Evolutionary conservation across 805 yeast species (phyloP).

Genomic region (Metschnikowia hibisci): DNA sequence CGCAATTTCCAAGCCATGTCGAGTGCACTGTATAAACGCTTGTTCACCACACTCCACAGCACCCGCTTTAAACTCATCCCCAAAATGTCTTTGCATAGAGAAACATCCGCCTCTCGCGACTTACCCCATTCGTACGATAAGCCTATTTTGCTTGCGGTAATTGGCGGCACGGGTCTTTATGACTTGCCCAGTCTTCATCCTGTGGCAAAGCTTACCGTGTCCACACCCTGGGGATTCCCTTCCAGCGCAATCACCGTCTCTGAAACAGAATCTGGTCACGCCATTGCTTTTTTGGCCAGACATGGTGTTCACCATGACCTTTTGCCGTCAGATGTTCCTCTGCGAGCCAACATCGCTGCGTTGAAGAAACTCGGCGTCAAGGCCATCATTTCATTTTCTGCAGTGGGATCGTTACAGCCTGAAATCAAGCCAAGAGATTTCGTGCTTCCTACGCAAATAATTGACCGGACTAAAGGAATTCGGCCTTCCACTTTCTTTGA

Average conservation of each 20-base stretch:
- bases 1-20: conserved; percentile 1
- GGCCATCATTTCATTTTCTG: conserved; percentile 87
- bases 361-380: conserved; percentile 82
- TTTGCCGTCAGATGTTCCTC: conserved; percentile 89
- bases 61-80: conserved; percentile 1
- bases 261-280: conserved; percentile 69
- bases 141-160: conserved; percentile 78
- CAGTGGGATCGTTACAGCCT: conserved; percentile 91
- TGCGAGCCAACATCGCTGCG: conserved; percentile 93
- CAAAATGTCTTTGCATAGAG: conserved; percentile 37
- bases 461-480: conserved; percentile 95
- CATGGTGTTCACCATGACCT: conserved; percentile 90
- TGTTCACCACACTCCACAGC: background rate
- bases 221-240: conserved; percentile 98
- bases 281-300: conserved; percentile 90
- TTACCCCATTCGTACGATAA: conserved; percentile 55
- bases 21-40: background rate
- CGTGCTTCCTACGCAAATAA: conserved; percentile 93
- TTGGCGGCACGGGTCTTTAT: conserved; percentile 98
- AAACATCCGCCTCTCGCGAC: conserved; percentile 20
- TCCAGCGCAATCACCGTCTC: conserved; percentile 91
- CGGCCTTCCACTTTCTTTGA: conserved; percentile 88
- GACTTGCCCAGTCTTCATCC: conserved; percentile 77
- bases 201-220: conserved; percentile 74
- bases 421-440: conserved; percentile 93